A percentile compares a stretch with the other conserved stretches of the same genome.
Evolutionary conservation across 192 early-diverging fungal genomes (phyloP).

Genomic region (Mortierella claussenii): DNA sequence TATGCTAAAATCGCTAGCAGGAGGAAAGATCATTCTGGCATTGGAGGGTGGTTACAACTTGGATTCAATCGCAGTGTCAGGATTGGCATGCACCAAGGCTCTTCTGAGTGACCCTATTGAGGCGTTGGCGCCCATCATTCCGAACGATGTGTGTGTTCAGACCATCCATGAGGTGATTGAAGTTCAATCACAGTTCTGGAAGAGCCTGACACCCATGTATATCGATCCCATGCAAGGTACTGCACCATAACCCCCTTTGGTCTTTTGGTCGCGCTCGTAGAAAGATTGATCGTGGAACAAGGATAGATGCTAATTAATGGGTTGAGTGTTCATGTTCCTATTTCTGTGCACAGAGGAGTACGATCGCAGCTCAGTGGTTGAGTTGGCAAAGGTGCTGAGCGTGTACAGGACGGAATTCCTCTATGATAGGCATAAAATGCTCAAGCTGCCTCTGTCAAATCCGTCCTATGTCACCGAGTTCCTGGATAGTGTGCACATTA

Average conservation of each 20-base stretch:
- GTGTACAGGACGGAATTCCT: slow-evolving; percentile 46
- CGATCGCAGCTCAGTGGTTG: slow-evolving; percentile 9
- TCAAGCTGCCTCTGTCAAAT: slow-evolving; percentile 49
- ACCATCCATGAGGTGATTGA: slow-evolving; percentile 59
- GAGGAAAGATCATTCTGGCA: slow-evolving; percentile 79
- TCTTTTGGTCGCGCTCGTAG: no score
- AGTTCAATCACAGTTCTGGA: slow-evolving; percentile 61
- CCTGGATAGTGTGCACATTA: slow-evolving; percentile 43
- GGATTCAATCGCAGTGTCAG: slow-evolving; percentile 77
- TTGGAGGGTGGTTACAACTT: slow-evolving; percentile 94
- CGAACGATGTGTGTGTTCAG: slow-evolving; percentile 57
- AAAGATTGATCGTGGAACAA: no score
- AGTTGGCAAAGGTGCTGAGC: slow-evolving; percentile 31
- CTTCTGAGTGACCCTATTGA: slow-evolving; percentile 73
- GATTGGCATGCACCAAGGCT: slow-evolving; percentile 78
- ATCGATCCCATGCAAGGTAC: slow-evolving; percentile 40
- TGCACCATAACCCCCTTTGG: no score
- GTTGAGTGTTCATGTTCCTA: no score
- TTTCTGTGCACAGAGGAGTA: slow-evolving; percentile 7
- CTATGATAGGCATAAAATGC: slow-evolving; percentile 40
- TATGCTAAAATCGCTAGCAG: slow-evolving; percentile 75
- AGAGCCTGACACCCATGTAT: slow-evolving; percentile 45
- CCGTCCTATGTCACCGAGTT: slow-evolving; percentile 26
- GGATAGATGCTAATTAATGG: no score
- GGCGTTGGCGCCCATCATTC: slow-evolving; percentile 46